These are phyloP conservation scores for Lachnellula hyalina DNA, from an alignment of 2,329 filamentous ascomycete species.

Conservation along the genomic window DNA sequence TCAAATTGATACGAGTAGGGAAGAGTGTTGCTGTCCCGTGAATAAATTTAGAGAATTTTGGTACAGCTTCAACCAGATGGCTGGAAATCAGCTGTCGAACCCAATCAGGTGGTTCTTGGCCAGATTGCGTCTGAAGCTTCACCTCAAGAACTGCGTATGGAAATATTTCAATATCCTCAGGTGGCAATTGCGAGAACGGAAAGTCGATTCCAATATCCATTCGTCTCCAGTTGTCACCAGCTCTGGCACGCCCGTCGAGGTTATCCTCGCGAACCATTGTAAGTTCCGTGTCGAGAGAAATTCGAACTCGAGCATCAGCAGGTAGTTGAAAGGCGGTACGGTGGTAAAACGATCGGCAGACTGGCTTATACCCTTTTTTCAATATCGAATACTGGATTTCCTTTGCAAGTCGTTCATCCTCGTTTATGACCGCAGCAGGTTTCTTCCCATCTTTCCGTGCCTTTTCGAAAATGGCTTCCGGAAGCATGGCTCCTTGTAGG, in stretches of 20 bases:
- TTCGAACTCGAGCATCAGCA: slow-evolving; percentile 90
- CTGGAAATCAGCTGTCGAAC: slow-evolving; percentile 88
- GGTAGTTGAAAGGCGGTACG: slow-evolving; percentile 96
- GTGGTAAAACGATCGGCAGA: slow-evolving; percentile 96
- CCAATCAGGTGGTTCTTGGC: slow-evolving; percentile 94
- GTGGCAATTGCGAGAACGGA: slow-evolving; percentile 83
- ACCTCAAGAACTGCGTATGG: slow-evolving; percentile 96
- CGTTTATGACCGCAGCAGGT: slow-evolving; percentile 81
- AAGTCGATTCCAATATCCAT: slow-evolving; percentile 97
- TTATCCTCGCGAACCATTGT: slow-evolving; percentile 96
- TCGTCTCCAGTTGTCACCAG: slow-evolving; percentile 88
- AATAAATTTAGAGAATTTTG: slow-evolving; percentile 99
- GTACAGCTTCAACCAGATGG: slow-evolving; percentile 96
- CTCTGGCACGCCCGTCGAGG: slow-evolving; percentile 68
- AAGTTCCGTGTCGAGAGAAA: slow-evolving; percentile 93
- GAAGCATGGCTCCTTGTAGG: slow-evolving; percentile 76
- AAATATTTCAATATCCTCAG: slow-evolving; percentile 82
- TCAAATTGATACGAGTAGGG: slow-evolving; percentile 77
- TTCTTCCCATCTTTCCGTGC: slow-evolving; percentile 94
- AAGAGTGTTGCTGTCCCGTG: slow-evolving; percentile 88
- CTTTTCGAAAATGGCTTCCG: slow-evolving; percentile 90
- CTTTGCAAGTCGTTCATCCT: slow-evolving; percentile 81
- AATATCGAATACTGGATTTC: slow-evolving; percentile 94
- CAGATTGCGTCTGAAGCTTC: slow-evolving; percentile 92
- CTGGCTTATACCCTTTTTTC: slow-evolving; percentile 78